A percentile compares a stretch with the other conserved stretches of the same genome.
Conservation (phyloP, 495 filamentous ascomycete genomes). For the Podospora conica region DNA sequence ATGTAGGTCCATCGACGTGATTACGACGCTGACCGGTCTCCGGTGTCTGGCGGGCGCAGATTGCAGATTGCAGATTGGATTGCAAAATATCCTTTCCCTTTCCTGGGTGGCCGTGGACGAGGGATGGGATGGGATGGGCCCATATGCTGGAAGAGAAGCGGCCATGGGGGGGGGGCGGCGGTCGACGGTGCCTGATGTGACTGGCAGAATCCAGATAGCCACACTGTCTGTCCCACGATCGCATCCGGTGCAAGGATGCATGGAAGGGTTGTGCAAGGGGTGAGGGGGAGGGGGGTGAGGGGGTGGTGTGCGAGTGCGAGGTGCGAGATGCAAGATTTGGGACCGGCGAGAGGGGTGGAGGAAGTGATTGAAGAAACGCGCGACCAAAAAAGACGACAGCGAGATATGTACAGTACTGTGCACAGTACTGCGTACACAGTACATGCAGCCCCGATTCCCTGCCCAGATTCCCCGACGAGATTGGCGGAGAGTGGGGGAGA, state of each 20-base stretch:
- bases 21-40: constrained; percentile 11
- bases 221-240: constrained; percentile 9
- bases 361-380: neutral
- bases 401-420: too few relatives aligned
- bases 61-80: constrained; percentile 8
- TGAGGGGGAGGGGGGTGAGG: neutral
- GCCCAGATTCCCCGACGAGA: constrained; percentile 22
- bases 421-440: too few relatives aligned
- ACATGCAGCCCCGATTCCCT: constrained; percentile 24
- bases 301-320: neutral
- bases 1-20: neutral
- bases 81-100: constrained; percentile 3
- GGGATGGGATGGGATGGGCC: constrained; percentile 1
- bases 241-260: constrained; percentile 10
- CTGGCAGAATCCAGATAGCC: constrained; percentile 8
- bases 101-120: neutral
- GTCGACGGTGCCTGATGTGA: constrained; percentile 11
- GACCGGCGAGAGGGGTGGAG: constrained; percentile 1
- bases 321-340: constrained; percentile 13
- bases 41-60: neutral
- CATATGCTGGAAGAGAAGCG: neutral
- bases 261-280: neutral
- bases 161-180: neutral
- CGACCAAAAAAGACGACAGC: too few relatives aligned
- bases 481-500: constrained; percentile 19